phyloP scores from a whole-genome alignment of 345 rosid genomes.

The Melaleuca alternifolia region DNA sequence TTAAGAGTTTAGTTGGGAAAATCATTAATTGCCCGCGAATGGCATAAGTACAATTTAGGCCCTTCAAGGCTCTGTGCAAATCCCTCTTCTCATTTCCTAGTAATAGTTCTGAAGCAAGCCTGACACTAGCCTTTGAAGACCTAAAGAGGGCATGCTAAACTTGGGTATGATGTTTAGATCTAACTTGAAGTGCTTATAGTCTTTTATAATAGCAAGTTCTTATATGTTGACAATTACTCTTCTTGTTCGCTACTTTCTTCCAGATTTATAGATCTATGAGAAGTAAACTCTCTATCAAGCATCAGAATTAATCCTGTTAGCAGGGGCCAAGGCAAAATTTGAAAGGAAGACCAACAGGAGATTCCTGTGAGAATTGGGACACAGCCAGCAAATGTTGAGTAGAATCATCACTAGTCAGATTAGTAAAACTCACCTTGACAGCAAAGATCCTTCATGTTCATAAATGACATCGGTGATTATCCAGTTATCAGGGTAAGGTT shows the following conservation, averaged over 20 bases:
- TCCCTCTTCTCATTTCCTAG: background rate
- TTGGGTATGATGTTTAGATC: background rate
- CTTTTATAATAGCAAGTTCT: background rate
- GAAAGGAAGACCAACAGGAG: background rate
- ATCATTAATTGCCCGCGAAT: background rate
- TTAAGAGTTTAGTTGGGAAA: background rate
- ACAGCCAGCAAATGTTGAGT: background rate
- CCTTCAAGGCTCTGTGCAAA: background rate
- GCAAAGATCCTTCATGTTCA: conserved; percentile 79
- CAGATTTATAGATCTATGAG: background rate
- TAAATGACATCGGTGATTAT: conserved; percentile 85
- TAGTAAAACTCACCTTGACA: conserved; percentile 44
- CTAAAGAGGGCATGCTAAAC: background rate
- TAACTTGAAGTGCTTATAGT: background rate
- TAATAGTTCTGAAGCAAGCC: background rate
- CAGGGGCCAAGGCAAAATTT: background rate
- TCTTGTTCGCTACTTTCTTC: background rate
- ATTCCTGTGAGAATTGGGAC: background rate
- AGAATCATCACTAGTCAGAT: background rate
- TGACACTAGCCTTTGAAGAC: background rate
- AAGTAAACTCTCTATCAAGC: background rate
- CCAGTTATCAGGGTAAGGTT: conserved; percentile 99
- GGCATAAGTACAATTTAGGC: background rate
- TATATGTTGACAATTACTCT: background rate
- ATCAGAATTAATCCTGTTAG: background rate